Evolutionary conservation across 2,329 filamentous ascomycete species (phyloP), one percentile per base, ranked within the genome.

Genomic region (Colletotrichum endophyticum): DNA sequence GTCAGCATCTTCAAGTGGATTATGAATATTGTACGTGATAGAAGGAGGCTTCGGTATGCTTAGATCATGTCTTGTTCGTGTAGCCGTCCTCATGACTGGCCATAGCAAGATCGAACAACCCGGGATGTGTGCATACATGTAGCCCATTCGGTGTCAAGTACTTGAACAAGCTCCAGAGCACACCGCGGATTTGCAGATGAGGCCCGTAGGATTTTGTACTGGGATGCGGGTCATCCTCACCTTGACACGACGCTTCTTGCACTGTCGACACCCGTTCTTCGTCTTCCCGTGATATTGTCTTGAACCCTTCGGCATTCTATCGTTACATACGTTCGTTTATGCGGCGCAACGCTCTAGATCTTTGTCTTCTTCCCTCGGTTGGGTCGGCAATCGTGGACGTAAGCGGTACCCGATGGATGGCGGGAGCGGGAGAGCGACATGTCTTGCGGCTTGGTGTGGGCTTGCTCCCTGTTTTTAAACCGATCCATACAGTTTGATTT

Each of bases 191-290:
- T 36, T 53, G 32, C 32, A 49, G 30, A 25, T n/a, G 28, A 15
- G 19, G 22, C 15, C 11, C 15, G 25, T 6, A 6, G 25, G 19
- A 25, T 16, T 27, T 62, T 27, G n/a, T 2, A 15, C 28, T 30
- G 22, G 63, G 39, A 57, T 16, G 16, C 44, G 15, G 57, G 19
- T 34, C 16, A 57, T 44, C 36, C 76, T 56, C 56, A 78, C 77
- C 77, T 78, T 78, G 25, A 78, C 75, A 36, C 77, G 74, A 19
- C 77, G 75, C 64, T 75, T 77, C 61, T 78, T 78, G 36, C 77
- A 78, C 67, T 78, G 75, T 44, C 70, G 64, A 63, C 77, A 77
- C 44, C 75, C 77, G 63, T 77, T 78, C 39, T 76, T 77, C 59
- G 74, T 77, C 75, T 78, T 78, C 39, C 75, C 74, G 25, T 78